These are phyloP conservation scores for Pterulicium gracile DNA, from an alignment of 1,284 basidiomycete species.

Conservation along the genomic window DNA sequence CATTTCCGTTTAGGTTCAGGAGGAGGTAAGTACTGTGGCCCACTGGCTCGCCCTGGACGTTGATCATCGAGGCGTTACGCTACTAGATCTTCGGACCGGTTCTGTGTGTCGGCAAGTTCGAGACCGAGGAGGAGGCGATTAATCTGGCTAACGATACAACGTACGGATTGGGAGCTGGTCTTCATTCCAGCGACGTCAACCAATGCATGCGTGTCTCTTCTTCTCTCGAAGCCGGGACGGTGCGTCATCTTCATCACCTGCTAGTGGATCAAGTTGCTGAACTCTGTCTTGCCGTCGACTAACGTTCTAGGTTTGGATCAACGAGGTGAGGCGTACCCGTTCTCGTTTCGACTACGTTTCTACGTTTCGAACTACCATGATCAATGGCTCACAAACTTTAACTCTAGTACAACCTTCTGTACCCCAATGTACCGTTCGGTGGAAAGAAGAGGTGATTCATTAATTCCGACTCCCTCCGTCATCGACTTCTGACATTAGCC, in stretches of 20 bases:
- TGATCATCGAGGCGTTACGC: not conserved
- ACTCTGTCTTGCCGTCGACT: slow-evolving; percentile 2
- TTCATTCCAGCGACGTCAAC: slow-evolving; percentile 82
- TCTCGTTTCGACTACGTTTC: too few relatives aligned
- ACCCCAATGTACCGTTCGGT: slow-evolving; percentile 85
- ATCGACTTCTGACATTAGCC: too few relatives aligned
- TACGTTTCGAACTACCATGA: too few relatives aligned
- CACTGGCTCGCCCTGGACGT: slow-evolving; percentile 3
- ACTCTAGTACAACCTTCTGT: slow-evolving; percentile 65
- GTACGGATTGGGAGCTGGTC: slow-evolving; percentile 83
- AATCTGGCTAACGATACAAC: slow-evolving; percentile 72
- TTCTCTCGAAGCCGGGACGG: slow-evolving; percentile 77
- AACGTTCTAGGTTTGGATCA: slow-evolving; percentile 6
- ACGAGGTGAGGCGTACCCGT: slow-evolving; percentile 4
- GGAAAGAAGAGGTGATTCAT: slow-evolving; percentile 63
- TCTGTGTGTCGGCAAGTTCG: slow-evolving; percentile 66
- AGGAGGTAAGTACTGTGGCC: slow-evolving; percentile 40
- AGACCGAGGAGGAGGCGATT: slow-evolving; percentile 72
- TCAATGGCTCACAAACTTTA: too few relatives aligned
- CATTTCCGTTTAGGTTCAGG: slow-evolving; percentile 51
- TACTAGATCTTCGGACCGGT: slow-evolving; percentile 82
- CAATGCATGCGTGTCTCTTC: slow-evolving; percentile 82
- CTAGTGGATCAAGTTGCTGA: slow-evolving; percentile 3
- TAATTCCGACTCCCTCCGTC: slow-evolving; percentile 2
- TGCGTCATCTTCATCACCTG: slow-evolving; percentile 23